phyloP scores from a whole-genome alignment of 2,329 filamentous ascomycete species.

The Rhynchosporium graminicola region DNA sequence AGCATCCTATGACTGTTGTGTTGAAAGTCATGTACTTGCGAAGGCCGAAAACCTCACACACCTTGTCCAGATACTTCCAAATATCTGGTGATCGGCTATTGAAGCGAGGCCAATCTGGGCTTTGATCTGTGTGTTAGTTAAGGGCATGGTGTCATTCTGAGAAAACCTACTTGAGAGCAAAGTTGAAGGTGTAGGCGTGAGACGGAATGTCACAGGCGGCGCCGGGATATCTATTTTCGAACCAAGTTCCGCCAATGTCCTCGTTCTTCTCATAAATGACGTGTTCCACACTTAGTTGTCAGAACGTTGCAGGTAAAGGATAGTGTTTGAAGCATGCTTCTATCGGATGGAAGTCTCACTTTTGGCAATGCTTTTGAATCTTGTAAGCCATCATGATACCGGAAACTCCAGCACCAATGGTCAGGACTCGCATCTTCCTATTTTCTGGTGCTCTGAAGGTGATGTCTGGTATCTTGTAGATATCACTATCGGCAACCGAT shows the following conservation, averaged over 20 bases:
- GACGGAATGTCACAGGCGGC: constrained; percentile 44
- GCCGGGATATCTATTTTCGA: constrained; percentile 37
- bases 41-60: constrained; percentile 50
- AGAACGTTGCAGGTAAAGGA: neutral
- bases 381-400: constrained; percentile 50
- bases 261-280: constrained; percentile 51
- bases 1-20: constrained; percentile 48
- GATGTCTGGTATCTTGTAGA: constrained; percentile 27
- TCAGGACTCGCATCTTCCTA: constrained; percentile 48
- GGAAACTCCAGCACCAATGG: constrained; percentile 50
- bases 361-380: constrained; percentile 46
- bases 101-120: constrained; percentile 54
- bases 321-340: neutral
- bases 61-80: constrained; percentile 50
- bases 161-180: constrained; percentile 52
- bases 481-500: neutral
- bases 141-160: neutral
- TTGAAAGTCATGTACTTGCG: constrained; percentile 55
- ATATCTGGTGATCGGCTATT: constrained; percentile 61
- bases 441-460: constrained; percentile 41
- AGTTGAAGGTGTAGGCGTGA: constrained; percentile 48
- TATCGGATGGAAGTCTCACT: constrained; percentile 17
- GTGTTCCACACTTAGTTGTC: constrained; percentile 45
- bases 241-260: constrained; percentile 47
- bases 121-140: neutral